phyloP scores from a whole-genome alignment of 306 rosid genomes.

The Vigna reflexopilosa region DNA sequence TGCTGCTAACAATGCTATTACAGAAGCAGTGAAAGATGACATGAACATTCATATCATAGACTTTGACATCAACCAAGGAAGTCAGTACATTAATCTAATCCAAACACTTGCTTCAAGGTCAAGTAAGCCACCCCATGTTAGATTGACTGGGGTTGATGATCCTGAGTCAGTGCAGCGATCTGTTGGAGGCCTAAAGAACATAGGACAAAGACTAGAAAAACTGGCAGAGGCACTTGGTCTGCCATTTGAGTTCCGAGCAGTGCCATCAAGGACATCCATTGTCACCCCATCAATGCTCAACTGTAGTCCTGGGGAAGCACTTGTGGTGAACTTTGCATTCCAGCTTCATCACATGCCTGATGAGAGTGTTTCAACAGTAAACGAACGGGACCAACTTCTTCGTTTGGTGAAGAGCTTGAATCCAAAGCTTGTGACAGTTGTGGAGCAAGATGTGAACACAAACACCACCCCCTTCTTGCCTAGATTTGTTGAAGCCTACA shows the following conservation, averaged over 20 bases:
- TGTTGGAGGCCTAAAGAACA: constrained; percentile 81
- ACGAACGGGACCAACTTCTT: constrained; percentile 89
- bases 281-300: constrained; percentile 78
- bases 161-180: constrained; percentile 92
- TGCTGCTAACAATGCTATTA: constrained; percentile 87
- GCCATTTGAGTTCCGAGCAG: constrained; percentile 81
- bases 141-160: constrained; percentile 91
- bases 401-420: constrained; percentile 87
- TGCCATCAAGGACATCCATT: constrained; percentile 71
- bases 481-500: constrained; percentile 83
- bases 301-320: constrained; percentile 80
- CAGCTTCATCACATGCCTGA: constrained; percentile 99
- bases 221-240: constrained; percentile 74
- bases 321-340: constrained; percentile 85
- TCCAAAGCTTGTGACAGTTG: constrained; percentile 89
- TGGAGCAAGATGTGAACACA: constrained; percentile 95
- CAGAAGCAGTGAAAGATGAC: constrained; percentile 79
- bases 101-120: constrained; percentile 70
- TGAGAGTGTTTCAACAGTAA: constrained; percentile 89
- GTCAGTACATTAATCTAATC: constrained; percentile 81
- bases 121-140: constrained; percentile 67
- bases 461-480: constrained; percentile 86
- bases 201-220: constrained; percentile 89
- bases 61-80: constrained; percentile 94
- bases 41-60: constrained; percentile 78